A percentile compares a stretch with the other conserved stretches of the same genome.
phyloP scores from a whole-genome alignment of 2,329 filamentous ascomycete genomes.

The Neonectria hederae region DNA sequence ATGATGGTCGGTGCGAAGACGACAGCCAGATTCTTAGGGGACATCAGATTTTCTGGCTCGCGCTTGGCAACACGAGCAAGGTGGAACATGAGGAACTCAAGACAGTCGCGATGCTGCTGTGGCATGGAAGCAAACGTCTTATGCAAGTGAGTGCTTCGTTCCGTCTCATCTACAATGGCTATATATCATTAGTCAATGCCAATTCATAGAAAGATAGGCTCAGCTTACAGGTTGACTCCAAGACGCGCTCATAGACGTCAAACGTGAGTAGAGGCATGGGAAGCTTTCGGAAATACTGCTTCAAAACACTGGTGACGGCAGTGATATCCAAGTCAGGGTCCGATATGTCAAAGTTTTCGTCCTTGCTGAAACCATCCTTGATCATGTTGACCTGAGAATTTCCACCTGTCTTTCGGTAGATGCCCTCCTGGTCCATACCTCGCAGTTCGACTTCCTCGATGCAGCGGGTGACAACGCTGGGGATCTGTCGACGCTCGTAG shows the following conservation, averaged over 20 bases:
- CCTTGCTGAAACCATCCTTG: constrained; percentile 90
- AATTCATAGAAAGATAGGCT: neutral
- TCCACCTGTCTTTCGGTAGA: constrained; percentile 97
- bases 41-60: constrained; percentile 93
- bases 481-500: constrained; percentile 88
- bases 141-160: constrained; percentile 76
- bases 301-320: constrained; percentile 92
- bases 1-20: constrained; percentile 99
- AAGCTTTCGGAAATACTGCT: constrained; percentile 96
- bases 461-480: constrained; percentile 89
- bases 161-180: constrained; percentile 72
- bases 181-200: constrained; percentile 35
- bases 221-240: constrained; percentile 79
- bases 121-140: constrained; percentile 82
- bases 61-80: constrained; percentile 84
- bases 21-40: constrained; percentile 92
- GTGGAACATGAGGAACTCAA: constrained; percentile 95
- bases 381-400: constrained; percentile 90
- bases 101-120: constrained; percentile 83
- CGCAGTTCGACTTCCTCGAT: constrained; percentile 96
- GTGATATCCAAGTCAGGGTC: constrained; percentile 95
- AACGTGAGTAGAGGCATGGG: constrained; percentile 90
- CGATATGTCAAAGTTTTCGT: constrained; percentile 88
- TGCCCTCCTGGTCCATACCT: constrained; percentile 97
- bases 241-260: constrained; percentile 87